These are phyloP conservation scores for Termitomyces sp. DNA, from an alignment of 768 basidiomycete genomes.

Conservation along the genomic window DNA sequence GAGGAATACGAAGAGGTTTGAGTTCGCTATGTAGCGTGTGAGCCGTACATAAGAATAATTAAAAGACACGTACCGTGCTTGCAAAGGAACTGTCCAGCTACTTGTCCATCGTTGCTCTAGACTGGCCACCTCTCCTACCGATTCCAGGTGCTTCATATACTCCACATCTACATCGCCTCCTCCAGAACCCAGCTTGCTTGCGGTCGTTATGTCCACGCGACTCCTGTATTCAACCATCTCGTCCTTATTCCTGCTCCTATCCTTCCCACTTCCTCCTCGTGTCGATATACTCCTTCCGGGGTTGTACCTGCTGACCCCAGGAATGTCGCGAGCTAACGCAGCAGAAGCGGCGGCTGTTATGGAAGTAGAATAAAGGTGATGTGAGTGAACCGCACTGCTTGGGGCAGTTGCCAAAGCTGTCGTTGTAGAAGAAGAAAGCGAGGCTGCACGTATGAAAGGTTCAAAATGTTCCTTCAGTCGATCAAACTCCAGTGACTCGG, in stretches of 20 bases:
- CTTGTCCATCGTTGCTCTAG: constrained; percentile 77
- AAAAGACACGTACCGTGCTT: constrained; percentile 47
- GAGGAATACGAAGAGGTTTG: constrained; percentile 83
- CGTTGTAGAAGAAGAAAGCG: constrained; percentile 61
- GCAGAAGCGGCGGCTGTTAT: constrained; percentile 88
- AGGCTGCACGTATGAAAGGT: constrained; percentile 82
- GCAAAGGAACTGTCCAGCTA: constrained; percentile 70
- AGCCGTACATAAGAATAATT: not conserved
- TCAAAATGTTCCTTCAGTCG: constrained; percentile 96
- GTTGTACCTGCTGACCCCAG: constrained; percentile 76
- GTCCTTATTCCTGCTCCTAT: constrained; percentile 64
- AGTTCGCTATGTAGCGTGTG: constrained; percentile 52
- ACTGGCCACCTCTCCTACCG: constrained; percentile 54
- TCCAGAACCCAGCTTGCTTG: constrained; percentile 47
- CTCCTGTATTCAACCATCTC: constrained; percentile 76
- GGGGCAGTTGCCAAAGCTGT: constrained; percentile 35
- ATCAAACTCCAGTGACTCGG: constrained; percentile 87
- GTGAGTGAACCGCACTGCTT: constrained; percentile 53
- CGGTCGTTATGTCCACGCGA: constrained; percentile 57
- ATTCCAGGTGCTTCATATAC: constrained; percentile 59
- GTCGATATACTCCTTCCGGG: constrained; percentile 42
- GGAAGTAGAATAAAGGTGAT: constrained; percentile 71
- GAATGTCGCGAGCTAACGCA: constrained; percentile 82
- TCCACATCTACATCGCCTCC: constrained; percentile 69
- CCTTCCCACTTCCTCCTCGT: constrained; percentile 46